Evolutionary conservation across 306 rosid genomes (phyloP).

Genomic region (Lablab purpureus): DNA sequence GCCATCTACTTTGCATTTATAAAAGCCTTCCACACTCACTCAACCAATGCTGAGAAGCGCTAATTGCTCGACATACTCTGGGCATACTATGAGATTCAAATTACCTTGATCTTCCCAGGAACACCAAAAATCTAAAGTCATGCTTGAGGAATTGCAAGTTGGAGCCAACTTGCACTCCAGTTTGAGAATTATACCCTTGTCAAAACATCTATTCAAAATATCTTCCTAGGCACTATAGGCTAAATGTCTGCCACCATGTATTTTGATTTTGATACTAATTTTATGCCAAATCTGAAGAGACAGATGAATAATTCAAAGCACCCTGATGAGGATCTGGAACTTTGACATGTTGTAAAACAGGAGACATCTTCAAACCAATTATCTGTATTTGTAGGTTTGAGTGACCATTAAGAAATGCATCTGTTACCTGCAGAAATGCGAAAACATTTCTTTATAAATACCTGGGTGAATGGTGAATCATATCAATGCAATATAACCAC

Average conservation of each 20-base stretch:
- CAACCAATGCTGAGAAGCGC: no score
- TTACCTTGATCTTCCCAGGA: no score
- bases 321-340: slow-evolving; percentile 50
- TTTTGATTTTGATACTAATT: slow-evolving; percentile 1
- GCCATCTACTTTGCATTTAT: no score
- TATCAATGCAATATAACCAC: neutral
- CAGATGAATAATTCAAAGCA: slow-evolving; percentile 53
- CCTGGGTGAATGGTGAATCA: neutral
- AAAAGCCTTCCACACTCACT: no score
- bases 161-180: no score
- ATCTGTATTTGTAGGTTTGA: slow-evolving; percentile 69
- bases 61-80: no score
- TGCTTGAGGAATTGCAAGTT: no score
- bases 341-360: slow-evolving; percentile 55
- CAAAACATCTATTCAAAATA: neutral
- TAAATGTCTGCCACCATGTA: neutral
- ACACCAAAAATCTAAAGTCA: no score
- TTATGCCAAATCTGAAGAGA: slow-evolving; percentile 17
- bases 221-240: slow-evolving; percentile 1
- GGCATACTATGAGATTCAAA: no score
- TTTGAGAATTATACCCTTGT: neutral
- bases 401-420: slow-evolving; percentile 75
- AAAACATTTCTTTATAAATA: neutral
- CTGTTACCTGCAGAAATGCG: slow-evolving; percentile 66
- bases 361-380: slow-evolving; percentile 71